Conservation (phyloP, 768 basidiomycete species). For the Lactarius pseudohatsudake region DNA sequence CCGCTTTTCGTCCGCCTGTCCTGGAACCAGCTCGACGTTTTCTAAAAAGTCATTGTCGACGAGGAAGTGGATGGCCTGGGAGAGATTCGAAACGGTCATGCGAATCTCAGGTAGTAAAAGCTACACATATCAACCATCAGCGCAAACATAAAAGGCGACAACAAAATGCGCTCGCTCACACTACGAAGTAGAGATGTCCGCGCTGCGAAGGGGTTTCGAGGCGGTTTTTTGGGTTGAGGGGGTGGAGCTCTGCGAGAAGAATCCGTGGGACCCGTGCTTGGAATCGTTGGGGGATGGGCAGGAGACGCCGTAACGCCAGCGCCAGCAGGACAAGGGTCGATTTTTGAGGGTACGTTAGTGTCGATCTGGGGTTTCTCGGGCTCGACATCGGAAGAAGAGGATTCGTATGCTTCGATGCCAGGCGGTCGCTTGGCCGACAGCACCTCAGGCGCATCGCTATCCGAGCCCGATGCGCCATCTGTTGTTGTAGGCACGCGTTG, state of each 20-base stretch:
- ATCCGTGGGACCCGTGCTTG: slow-evolving; percentile 16
- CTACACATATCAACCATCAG: slow-evolving; percentile 40
- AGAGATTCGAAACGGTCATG: slow-evolving; percentile 85
- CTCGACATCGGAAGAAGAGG: slow-evolving; percentile 9
- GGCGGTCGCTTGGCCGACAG: slow-evolving; percentile 51
- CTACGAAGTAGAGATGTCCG: slow-evolving; percentile 76
- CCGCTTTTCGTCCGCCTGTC: slow-evolving; percentile 62
- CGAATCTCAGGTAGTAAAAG: slow-evolving; percentile 83
- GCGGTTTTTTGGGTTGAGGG: slow-evolving; percentile 49
- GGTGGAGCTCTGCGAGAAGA: slow-evolving; percentile 32
- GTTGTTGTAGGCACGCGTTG: slow-evolving; percentile 16
- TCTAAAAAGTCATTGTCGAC: slow-evolving; percentile 87
- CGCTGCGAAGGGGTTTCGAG: slow-evolving; percentile 63
- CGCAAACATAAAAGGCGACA: slow-evolving; percentile 7
- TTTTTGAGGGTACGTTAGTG: neutral
- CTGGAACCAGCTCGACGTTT: slow-evolving; percentile 77
- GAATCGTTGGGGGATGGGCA: slow-evolving; percentile 8
- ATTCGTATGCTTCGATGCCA: slow-evolving; percentile 22
- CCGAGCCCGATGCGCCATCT: slow-evolving; percentile 24
- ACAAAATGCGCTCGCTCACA: slow-evolving; percentile 47
- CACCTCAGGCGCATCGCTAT: slow-evolving; percentile 53
- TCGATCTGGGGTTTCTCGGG: neutral
- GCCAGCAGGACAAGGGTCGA: neutral
- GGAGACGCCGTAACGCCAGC: neutral
- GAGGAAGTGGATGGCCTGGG: slow-evolving; percentile 87